Base-by-base conservation (phyloP, 352 stramenopile species). In the Phytophthora syringae region DNA sequence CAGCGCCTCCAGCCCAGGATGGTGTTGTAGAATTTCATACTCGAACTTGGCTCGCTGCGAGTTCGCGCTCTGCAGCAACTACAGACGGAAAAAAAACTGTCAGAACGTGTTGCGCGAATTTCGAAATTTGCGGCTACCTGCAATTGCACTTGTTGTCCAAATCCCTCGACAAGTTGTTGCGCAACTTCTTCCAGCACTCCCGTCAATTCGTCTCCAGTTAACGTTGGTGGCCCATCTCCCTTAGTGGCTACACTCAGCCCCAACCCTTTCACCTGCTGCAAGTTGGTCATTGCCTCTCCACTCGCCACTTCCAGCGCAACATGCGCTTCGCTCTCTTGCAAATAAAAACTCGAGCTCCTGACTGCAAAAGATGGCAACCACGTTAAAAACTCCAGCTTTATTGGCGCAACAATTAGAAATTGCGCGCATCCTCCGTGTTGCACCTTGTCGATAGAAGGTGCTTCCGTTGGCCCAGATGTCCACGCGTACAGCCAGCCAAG, bases 1-100 rank as follows among this genome's bases (percentile, higher is more conserved):
- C 24, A 80, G 48, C 3, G 82, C 28, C 7, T 86, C 77, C 15
- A 86, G 53, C 2, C 36, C 64, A 18, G 51, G 18, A 50, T 68
- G 42, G 39, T 79, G 72, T 44, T 84, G 77, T 34, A 86, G 24
- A 43, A 86, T 54, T 45, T 86, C 72, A 45, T 70, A 70, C 58
- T 86, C 77, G 21, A 86, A 82, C n/a, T 62, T 76, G 10, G 66
- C 60, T 18, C 63, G 72, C 21, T 65, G 57, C 1, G 45, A 64
- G 0, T 64, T 51, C 13, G 60, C 44, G 27, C 39, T 11, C 21
- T 60, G 24, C 36, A 74, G 18, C 22, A 27, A 21, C 67, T 76
- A 25, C 7, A 60, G 24, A 27, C 13, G 40, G 22, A 39, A 15
- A 59, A 21, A 40, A 16, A 59, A 18, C 20, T 47, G n/a, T n/a